Percentiles rank a stretch among this genome's conserved stretches.
These are phyloP conservation scores for Metschnikowia matae DNA, from an alignment of 805 yeast species.

Conservation along the genomic window DNA sequence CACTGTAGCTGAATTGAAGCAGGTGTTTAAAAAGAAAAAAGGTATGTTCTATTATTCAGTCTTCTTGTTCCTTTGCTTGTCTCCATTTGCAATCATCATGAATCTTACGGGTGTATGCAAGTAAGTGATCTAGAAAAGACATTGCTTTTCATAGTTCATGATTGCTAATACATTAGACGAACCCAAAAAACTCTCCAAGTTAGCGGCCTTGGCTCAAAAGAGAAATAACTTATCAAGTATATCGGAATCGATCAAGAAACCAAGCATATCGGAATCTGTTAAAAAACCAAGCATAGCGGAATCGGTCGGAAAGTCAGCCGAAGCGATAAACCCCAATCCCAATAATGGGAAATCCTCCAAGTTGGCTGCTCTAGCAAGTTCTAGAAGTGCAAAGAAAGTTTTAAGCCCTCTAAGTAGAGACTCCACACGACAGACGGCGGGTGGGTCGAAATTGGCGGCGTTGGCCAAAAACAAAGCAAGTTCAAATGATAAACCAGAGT, in stretches of 20 bases:
- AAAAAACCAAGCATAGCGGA: background rate
- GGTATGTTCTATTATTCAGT: conserved; percentile 37
- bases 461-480: conserved; percentile 7
- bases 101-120: conserved; percentile 5
- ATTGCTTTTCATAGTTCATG: conserved; percentile 9
- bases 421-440: background rate
- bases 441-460: conserved; percentile 8
- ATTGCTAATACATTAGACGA: conserved; percentile 18
- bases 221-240: background rate
- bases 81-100: conserved; percentile 1
- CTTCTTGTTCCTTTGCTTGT: background rate
- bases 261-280: conserved; percentile 3
- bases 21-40: conserved; percentile 29
- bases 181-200: conserved; percentile 16
- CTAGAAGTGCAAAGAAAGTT: background rate
- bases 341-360: background rate
- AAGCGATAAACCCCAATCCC: background rate
- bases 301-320: no score
- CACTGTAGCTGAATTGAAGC: conserved; percentile 45
- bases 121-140: conserved; percentile 5
- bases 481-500: background rate
- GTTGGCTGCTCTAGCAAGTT: conserved; percentile 2
- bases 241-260: conserved; percentile 2
- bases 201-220: conserved; percentile 9
- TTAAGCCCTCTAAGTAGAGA: background rate